Evolutionary conservation across 805 yeast species (phyloP).

Genomic region (Candida loeiensis): DNA sequence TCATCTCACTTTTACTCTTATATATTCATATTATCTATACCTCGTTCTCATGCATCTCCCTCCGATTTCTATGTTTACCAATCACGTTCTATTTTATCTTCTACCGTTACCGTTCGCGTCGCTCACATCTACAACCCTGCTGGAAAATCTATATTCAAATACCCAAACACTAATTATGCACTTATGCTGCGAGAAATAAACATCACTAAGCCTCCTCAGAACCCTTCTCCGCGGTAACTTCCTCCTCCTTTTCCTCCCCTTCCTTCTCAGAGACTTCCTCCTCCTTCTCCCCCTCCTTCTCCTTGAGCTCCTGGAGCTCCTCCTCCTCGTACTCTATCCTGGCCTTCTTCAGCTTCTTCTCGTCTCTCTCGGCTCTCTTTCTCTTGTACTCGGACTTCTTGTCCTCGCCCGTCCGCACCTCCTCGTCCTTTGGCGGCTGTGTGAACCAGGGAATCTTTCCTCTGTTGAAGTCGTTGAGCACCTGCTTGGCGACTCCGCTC

Average conservation of each 20-base stretch:
- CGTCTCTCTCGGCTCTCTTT: conserved; percentile 49
- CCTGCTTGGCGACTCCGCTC: conserved; percentile 83
- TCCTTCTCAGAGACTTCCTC: not conserved
- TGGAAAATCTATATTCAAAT: not conserved
- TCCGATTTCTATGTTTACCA: too few relatives aligned
- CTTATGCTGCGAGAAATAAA: not conserved
- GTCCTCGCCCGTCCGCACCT: conserved; percentile 54
- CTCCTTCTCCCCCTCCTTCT: not conserved
- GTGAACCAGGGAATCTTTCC: conserved; percentile 96
- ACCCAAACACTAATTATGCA: conserved; percentile 3
- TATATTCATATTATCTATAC: too few relatives aligned
- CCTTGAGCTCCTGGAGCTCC: conserved; percentile 12
- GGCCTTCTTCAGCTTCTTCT: conserved; percentile 24
- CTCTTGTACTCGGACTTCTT: conserved; percentile 52
- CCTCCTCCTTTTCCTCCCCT: not conserved
- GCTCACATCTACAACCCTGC: not conserved
- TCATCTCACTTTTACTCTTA: too few relatives aligned
- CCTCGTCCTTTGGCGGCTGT: conserved; percentile 84
- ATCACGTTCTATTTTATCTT: not conserved
- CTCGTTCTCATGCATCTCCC: too few relatives aligned
- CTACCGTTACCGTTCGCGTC: too few relatives aligned
- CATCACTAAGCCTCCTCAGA: conserved; percentile 1
- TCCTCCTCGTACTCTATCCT: conserved; percentile 21
- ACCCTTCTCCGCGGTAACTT: not conserved
- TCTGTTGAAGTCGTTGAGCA: conserved; percentile 90